Evolutionary conservation across 345 rosid genomes (phyloP).

Genomic region (Citrus unshiu): DNA sequence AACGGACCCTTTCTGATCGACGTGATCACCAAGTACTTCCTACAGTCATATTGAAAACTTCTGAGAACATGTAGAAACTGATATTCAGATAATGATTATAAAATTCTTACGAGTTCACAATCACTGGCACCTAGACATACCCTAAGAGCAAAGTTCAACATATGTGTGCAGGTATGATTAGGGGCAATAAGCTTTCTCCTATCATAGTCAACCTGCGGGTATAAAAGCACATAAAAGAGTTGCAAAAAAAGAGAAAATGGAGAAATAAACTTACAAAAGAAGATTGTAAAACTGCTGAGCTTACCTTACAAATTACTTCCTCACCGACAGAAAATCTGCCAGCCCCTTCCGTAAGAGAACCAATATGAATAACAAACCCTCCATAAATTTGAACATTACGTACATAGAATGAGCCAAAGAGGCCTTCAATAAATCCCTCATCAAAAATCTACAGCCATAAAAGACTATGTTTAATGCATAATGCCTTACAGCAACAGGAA

Average conservation of each 20-base stretch:
- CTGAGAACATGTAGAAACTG: neutral
- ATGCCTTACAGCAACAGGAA: neutral
- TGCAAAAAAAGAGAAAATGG: neutral
- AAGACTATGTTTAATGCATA: slow-evolving; percentile 7
- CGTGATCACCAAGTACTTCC: slow-evolving; percentile 95
- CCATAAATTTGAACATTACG: slow-evolving; percentile 84
- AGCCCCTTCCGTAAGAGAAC: slow-evolving; percentile 42
- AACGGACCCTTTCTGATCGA: slow-evolving; percentile 97
- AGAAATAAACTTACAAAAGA: slow-evolving; percentile 3
- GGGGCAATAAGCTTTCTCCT: slow-evolving; percentile 92
- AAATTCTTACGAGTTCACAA: neutral
- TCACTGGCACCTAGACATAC: slow-evolving; percentile 27
- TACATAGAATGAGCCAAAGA: slow-evolving; percentile 74
- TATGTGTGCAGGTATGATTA: slow-evolving; percentile 94
- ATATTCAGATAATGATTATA: neutral
- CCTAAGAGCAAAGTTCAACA: slow-evolving; percentile 95
- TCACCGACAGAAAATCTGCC: slow-evolving; percentile 61
- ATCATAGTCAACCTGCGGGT: slow-evolving; percentile 80
- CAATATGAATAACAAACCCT: slow-evolving; percentile 91
- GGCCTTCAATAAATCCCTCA: slow-evolving; percentile 68
- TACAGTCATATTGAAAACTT: slow-evolving; percentile 25
- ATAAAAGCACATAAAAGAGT: neutral
- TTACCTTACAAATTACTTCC: slow-evolving; percentile 80
- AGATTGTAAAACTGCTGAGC: neutral
- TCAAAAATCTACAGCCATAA: slow-evolving; percentile 71